phyloP scores from a whole-genome alignment of 139 green algal species.

The Zygnema circumcarinatum region DNA sequence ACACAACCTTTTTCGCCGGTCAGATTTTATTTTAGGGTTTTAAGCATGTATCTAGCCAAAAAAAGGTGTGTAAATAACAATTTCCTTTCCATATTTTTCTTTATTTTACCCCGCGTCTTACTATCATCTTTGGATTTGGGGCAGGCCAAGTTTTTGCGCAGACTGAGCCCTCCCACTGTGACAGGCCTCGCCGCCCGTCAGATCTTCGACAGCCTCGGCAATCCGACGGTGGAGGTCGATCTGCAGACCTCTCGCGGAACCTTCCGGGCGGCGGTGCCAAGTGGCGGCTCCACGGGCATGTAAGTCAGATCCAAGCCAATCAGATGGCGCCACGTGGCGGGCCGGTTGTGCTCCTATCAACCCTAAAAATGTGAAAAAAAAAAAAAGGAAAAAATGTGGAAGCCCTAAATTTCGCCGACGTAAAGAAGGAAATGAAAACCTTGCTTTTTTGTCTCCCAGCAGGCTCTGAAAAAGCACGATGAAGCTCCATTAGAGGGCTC shows the following conservation, averaged over 20 bases:
- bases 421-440: not conserved
- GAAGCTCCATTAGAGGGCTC: too few relatives aligned
- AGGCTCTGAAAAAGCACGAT: too few relatives aligned
- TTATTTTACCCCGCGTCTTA: too few relatives aligned
- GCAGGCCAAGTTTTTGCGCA: slow-evolving; percentile 38
- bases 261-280: slow-evolving; percentile 89
- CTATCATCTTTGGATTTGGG: too few relatives aligned
- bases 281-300: slow-evolving; percentile 89
- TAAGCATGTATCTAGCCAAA: not conserved
- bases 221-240: slow-evolving; percentile 93
- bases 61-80: not conserved
- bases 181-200: slow-evolving; percentile 72
- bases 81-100: not conserved
- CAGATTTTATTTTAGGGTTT: too few relatives aligned
- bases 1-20: not conserved
- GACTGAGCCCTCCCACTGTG: slow-evolving; percentile 31
- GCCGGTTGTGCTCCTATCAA: too few relatives aligned
- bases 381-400: too few relatives aligned
- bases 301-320: slow-evolving; percentile 24
- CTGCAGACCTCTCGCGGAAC: slow-evolving; percentile 90
- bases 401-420: not conserved
- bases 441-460: slow-evolving; percentile 13
- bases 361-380: too few relatives aligned
- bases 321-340: not conserved
- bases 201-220: slow-evolving; percentile 95